These are phyloP conservation scores for Streptanthus diversifolius DNA, from an alignment of 345 rosid genomes.

Conservation along the genomic window DNA sequence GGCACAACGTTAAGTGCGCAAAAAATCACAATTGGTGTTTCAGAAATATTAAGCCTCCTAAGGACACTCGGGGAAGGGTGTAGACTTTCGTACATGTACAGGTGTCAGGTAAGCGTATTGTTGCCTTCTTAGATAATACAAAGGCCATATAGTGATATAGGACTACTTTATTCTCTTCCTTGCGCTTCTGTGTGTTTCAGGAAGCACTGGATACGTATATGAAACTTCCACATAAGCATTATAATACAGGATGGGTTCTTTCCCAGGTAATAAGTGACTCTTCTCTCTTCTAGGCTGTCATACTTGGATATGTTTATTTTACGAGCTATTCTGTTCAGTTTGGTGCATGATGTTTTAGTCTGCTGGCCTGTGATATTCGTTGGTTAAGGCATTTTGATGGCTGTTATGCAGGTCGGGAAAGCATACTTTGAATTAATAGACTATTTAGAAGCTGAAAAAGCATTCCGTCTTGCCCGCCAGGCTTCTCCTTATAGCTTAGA, in stretches of 20 bases:
- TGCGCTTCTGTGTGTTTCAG: conserved; percentile 46
- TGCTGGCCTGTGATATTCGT: conserved; percentile 1
- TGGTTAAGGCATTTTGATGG: conserved; percentile 1
- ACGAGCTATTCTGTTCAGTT: background rate
- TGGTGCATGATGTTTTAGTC: conserved; percentile 1
- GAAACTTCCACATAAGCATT: conserved; percentile 82
- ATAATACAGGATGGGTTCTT: conserved; percentile 96
- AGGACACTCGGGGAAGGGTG: conserved; percentile 89
- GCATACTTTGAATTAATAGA: conserved; percentile 82
- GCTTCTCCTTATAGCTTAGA: conserved; percentile 87
- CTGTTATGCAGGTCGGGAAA: conserved; percentile 75
- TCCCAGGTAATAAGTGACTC: conserved; percentile 59
- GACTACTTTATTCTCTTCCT: conserved; percentile 25
- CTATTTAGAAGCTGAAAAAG: conserved; percentile 88
- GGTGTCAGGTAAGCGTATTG: conserved; percentile 61
- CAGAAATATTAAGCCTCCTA: conserved; percentile 72
- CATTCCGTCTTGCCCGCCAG: conserved; percentile 75
- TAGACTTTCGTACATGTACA: conserved; percentile 79
- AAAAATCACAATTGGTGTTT: conserved; percentile 57
- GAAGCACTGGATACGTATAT: conserved; percentile 75
- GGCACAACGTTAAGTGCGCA: conserved; percentile 46
- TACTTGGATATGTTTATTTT: background rate
- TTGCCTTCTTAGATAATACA: conserved; percentile 14
- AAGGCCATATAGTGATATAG: background rate
- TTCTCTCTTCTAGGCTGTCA: conserved; percentile 17